Evolutionary conservation across 78 protist genomes (phyloP), one percentile per base, ranked within the genome.

Genomic region (Emiliania huxleyi): DNA sequence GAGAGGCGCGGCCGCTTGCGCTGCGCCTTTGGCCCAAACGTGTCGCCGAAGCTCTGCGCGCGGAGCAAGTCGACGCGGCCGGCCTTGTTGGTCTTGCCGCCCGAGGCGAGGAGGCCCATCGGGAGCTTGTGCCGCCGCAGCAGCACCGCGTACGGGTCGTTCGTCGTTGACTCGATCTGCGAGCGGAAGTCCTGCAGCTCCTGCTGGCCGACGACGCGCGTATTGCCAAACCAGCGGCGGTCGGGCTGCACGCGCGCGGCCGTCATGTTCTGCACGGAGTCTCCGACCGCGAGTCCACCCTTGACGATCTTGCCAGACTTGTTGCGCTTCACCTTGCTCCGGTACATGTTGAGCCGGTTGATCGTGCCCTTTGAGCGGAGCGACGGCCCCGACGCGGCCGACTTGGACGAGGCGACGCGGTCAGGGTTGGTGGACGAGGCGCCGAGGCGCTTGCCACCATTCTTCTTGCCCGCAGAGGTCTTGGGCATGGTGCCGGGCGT

Each of bases 201-300:
- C 29, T 0, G 2, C 90, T 94, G 95, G 2, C 88, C 93, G 40
- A 94, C 69, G 37, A 75, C 91, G 46, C 91, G 71, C 19, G 92
- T 94, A 43, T 94, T 94, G 90, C 91, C 95, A 73, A 91, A 94
- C 95, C 95, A 94, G 42, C 84, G 46, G 21, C 93, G 26, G 55
- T 73, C 87, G 1, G 95, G 93, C 35, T 38, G 43, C 23, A 94
- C 52, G 35, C 95, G 90, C 43, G 90, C 95, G 35, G 69, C 48
- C 23, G 11, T 26, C 81, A 52, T 56, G 19, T 48, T 43, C 8
- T 5, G 29, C 91, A 52, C 73, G 35, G 33, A 18, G 46, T 29
- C 46, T 15, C 91, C 73, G 37, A 52, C 91, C 0, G 48, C 73
- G 35, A 85, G 40, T 21, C 73, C 90, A 22, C 90, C 90, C 62